Percentiles rank a stretch among this genome's conserved stretches.
phyloP scores from a whole-genome alignment of 371 early-diverging fungal genomes.

The Smittium culicis region DNA sequence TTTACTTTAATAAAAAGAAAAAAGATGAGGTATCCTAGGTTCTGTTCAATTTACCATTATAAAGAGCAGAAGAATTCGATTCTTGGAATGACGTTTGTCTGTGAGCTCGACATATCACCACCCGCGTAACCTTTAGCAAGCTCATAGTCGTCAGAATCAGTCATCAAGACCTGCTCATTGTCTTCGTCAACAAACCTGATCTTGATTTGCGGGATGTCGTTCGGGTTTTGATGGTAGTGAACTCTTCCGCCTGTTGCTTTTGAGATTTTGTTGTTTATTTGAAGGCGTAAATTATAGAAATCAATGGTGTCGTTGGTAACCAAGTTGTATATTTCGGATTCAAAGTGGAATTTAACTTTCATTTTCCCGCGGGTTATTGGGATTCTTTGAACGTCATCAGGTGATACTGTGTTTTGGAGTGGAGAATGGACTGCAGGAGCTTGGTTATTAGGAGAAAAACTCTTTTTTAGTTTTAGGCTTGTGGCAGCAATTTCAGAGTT shows the following conservation, averaged over 20 bases:
- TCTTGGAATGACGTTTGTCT: constrained; percentile 25
- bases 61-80: constrained; percentile 23
- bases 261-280: constrained; percentile 54
- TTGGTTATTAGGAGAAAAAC: constrained; percentile 12
- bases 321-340: constrained; percentile 51
- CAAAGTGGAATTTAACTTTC: constrained; percentile 66
- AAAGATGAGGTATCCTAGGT: no score
- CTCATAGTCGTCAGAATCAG: constrained; percentile 81
- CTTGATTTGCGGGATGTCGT: constrained; percentile 23
- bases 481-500: background rate
- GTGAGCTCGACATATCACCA: constrained; percentile 33
- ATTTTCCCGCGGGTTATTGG: constrained; percentile 33
- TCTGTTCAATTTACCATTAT: no score
- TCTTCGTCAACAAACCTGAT: constrained; percentile 84
- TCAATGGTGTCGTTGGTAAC: constrained; percentile 42
- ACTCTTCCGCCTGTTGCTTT: constrained; percentile 8
- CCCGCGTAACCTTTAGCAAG: constrained; percentile 55
- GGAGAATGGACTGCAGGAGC: background rate
- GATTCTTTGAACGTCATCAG: constrained; percentile 9
- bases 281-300: constrained; percentile 42
- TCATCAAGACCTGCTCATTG: constrained; percentile 68
- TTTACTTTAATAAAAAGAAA: no score
- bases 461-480: background rate
- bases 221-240: background rate
- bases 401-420: background rate